Conservation (phyloP, 2,329 filamentous ascomycete genomes). For the Paecilomyces dactylethromorphus region DNA sequence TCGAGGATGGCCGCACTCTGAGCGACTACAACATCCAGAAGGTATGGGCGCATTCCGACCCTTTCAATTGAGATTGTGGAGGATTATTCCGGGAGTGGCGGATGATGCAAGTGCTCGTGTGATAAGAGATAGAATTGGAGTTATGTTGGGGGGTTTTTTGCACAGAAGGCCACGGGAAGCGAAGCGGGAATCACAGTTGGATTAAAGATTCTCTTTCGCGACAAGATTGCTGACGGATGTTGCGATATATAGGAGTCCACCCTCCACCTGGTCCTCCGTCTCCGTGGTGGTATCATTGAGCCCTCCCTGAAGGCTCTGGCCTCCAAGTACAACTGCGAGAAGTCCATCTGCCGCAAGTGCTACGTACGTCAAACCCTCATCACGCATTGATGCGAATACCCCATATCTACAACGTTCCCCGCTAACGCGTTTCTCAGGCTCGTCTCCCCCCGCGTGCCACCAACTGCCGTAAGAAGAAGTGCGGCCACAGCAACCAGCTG, state of each 20-base stretch:
- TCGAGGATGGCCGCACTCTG: slow-evolving; percentile 94
- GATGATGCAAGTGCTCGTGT: neutral
- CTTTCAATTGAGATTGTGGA: slow-evolving; percentile 6
- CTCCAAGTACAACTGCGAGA: slow-evolving; percentile 99
- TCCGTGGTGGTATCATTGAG: slow-evolving; percentile 99
- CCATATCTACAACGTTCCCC: neutral
- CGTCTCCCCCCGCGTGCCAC: slow-evolving; percentile 96
- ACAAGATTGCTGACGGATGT: slow-evolving; percentile 4
- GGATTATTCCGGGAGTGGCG: slow-evolving; percentile 4
- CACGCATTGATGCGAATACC: neutral
- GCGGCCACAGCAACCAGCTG: slow-evolving; percentile 99
- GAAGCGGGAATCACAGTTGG: neutral
- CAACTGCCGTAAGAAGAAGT: slow-evolving; percentile 99
- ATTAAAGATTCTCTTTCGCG: neutral
- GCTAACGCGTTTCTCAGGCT: slow-evolving; percentile 35
- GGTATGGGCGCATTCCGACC: slow-evolving; percentile 48
- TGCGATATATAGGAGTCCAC: slow-evolving; percentile 70
- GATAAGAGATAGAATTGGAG: neutral
- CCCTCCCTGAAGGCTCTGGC: slow-evolving; percentile 97
- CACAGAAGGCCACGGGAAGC: neutral
- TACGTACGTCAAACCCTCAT: slow-evolving; percentile 61
- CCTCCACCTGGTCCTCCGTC: slow-evolving; percentile 95
- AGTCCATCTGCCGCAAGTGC: slow-evolving; percentile 99
- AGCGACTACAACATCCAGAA: slow-evolving; percentile 99
- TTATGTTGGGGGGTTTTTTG: neutral